These are phyloP conservation scores for Hortaea sp. DNA, from an alignment of 2,329 filamentous ascomycete species.

Conservation along the genomic window DNA sequence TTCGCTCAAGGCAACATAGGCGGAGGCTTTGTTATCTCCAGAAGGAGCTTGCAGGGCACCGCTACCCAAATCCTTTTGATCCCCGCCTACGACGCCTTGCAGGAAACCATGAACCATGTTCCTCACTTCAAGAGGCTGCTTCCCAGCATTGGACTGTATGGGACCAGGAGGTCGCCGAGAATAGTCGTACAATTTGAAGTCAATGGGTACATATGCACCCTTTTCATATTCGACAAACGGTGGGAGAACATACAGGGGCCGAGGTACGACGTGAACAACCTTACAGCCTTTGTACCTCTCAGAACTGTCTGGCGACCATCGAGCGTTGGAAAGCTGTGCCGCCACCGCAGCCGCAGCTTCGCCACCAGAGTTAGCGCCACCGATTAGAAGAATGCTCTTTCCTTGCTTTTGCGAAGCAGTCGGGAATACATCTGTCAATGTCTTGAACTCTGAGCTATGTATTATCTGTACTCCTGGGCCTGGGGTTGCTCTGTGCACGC, in stretches of 20 bases:
- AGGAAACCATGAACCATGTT: slow-evolving; percentile 18
- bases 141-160: slow-evolving; percentile 54
- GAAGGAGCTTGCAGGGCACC: slow-evolving; percentile 13
- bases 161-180: slow-evolving; percentile 48
- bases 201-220: slow-evolving; percentile 57
- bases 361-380: slow-evolving; percentile 73
- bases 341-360: slow-evolving; percentile 67
- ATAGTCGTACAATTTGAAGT: slow-evolving; percentile 63
- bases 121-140: slow-evolving; percentile 45
- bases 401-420: slow-evolving; percentile 16
- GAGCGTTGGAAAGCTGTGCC: slow-evolving; percentile 56
- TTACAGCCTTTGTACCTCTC: slow-evolving; percentile 34
- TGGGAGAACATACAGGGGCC: slow-evolving; percentile 64
- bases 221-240: slow-evolving; percentile 33
- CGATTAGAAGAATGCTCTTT: slow-evolving; percentile 62
- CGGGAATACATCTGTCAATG: slow-evolving; percentile 32
- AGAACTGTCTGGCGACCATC: slow-evolving; percentile 38
- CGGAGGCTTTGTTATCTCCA: slow-evolving; percentile 23
- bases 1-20: slow-evolving; percentile 60
- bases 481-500: slow-evolving; percentile 20
- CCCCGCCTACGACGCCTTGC: slow-evolving; percentile 31
- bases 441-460: slow-evolving; percentile 59
- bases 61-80: slow-evolving; percentile 30
- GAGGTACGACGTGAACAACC: slow-evolving; percentile 59
- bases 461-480: slow-evolving; percentile 36